Evolutionary conservation across 768 basidiomycete genomes (phyloP), one percentile per base, ranked within the genome.

Genomic region (Pulveroboletus sp.): DNA sequence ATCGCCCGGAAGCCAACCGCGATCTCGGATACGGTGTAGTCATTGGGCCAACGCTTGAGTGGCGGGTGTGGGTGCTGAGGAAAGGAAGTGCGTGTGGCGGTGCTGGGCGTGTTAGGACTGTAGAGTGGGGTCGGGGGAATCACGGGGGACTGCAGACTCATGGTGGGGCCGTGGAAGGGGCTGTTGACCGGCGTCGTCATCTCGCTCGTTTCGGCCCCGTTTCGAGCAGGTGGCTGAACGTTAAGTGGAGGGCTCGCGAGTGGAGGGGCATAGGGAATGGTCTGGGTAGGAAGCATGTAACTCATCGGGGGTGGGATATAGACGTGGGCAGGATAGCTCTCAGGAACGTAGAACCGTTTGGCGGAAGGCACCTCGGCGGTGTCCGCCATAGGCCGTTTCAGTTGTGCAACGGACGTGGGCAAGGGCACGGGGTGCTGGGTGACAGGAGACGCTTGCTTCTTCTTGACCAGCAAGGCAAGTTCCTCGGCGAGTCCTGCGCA

Each of bases 21-120:
- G 49, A 86, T 72, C 61, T 86, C 84, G 43, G 73, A 75, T 18
- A 87, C 84, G 8, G 80, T 81, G 62, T 83, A 85, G 67, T 86
- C 85, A 59, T 86, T 85, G 32, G 85, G 85, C 85, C 85, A 87
- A 13, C 83, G 79, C 60, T 85, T 86, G 27, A 83, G 69, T 3
- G 82, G 81, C 2, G 82, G 80, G 55, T 82, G 81, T 0, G 81
- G 75, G 56, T 79, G 79, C 47, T 78, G 76, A 3, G 81, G 73
- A 40, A 76, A 73, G 24, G 71, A 57, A 11, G 58, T 46, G 3
- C 61, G 56, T 43, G 54, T 42, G 57, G 64, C 51, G 46, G 54
- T 56, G 54, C 38, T 54, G 50, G 51, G 59, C 39, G 61, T 57
- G 57, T 57, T 55, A 33, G 58, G 59, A 41, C 53, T 42, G 47